Base-by-base conservation (phyloP, 108 stramenopile species). In the Fragilaria radians region DNA sequence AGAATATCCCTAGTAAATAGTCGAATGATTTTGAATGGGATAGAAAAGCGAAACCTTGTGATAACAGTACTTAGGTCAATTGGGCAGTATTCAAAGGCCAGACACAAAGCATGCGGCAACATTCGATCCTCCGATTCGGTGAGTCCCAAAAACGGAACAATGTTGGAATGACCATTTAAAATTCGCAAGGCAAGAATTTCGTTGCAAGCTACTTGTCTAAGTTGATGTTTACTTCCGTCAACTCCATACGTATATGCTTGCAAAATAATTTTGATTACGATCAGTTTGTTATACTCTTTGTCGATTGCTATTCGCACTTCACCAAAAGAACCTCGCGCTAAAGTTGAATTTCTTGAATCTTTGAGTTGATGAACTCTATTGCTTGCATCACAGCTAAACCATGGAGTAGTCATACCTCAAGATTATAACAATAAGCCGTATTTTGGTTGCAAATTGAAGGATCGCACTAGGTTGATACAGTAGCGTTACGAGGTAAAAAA, bases 51-150 rank as follows among this genome's bases (percentile, higher is more conserved):
- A 42, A 57, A 48, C 59, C 42, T 57, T 48, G 0, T 62, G 63
- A 47, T 78, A 68, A 75, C 52, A 32, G 70, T 56, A 28, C 70
- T 48, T 48, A 92, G 55, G 65, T 92, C 90, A 14, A 84, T 64
- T 5, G 90, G 86, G 57, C 70, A 70, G 66, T 91, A 91, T 14
- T 76, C 69, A 68, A 88, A 87, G 29, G 70, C 83, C 23, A 90
- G 60, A 22, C 74, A 72, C 57, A 90, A 22, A 2, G 25, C 54
- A 17, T n/a, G 19, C 18, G 65, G 50, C 4, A 59, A 14, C 14
- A 22, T 30, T 25, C 51, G 32, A 19, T 53, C 47, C 4, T 73
- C 18, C 52, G 60, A 66, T 36, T 56, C 26, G 22, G 61, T 62
- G 9, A 76, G 14, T 19, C 30, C 52, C 5, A 55, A 24, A 18